Base-by-base conservation (phyloP, 1,139 yeast species). In the Cylindricascospora bacillispora region DNA sequence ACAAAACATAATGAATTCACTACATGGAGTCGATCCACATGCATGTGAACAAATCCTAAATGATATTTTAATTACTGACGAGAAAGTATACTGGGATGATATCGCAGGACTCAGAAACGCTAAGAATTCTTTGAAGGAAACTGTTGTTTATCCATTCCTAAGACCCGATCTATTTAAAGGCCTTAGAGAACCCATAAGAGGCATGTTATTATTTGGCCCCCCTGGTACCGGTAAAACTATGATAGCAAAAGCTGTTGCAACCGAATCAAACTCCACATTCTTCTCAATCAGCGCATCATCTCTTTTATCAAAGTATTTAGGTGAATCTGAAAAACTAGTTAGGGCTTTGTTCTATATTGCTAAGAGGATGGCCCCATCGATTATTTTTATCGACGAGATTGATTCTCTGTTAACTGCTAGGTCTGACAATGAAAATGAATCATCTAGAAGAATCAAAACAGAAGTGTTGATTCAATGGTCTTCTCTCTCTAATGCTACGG, bases 381-480 rank as follows among this genome's bases (percentile, higher is more conserved):
- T 60, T 25, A 59, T 61, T 11, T 59, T 60, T 45, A 67, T 73
- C 37, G 80, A 73, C 53, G 80, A 73, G 49, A 72, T 73, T 35
- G 81, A 73, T 45, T 72, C 79, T 0, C 52, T 73, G 31, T 51
- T 73, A 26, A 66, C 73, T 19, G 59, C 74, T 6, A 59, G 80
- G 40, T 45, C 63, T 47, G 54, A 76, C 28, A 72, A 55, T 54
- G 76, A 56, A 49, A 56, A 57, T 37, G 64, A 59, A 39, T 53
- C 59, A 4, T 58, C 73, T 17, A 54, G 79, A 43, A 56, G 79
- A 35, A 71, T 73, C 30, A 73, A 73, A 42, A 72, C 74, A 30
- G 80, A 72, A 42, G 68, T 73, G 39, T 58, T 73, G 35, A 70
- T 72, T 12, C 79, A 71, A 45, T 73, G 81, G 81, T 70, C 77